These are phyloP conservation scores for Fusarium mexicanum DNA, from an alignment of 2,329 filamentous ascomycete species.

Conservation along the genomic window DNA sequence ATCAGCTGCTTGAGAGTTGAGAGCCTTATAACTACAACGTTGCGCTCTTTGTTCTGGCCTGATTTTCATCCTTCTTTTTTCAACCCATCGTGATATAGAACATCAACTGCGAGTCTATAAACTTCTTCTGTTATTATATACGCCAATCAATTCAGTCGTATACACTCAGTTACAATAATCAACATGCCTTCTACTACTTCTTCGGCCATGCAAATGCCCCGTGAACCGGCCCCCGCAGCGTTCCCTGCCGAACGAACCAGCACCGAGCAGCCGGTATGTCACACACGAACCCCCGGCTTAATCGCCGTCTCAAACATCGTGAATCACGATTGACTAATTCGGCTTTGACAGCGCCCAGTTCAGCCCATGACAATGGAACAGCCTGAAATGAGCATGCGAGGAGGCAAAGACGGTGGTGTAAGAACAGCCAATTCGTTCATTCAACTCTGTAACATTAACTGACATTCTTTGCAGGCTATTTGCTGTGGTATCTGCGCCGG, in stretches of 20 bases:
- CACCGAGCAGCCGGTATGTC: constrained; percentile 51
- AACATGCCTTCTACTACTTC: constrained; percentile 32
- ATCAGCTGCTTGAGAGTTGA: constrained; percentile 2
- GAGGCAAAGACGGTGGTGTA: constrained; percentile 51
- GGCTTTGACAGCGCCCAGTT: constrained; percentile 42
- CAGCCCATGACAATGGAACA: constrained; percentile 49
- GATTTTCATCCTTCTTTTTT: constrained; percentile 4
- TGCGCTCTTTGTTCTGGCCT: constrained; percentile 24
- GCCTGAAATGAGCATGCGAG: constrained; percentile 44
- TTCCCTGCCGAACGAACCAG: constrained; percentile 41
- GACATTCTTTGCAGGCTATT: constrained; percentile 45
- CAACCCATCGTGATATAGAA: not conserved
- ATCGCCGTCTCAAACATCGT: not conserved
- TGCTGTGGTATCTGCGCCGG: constrained; percentile 55
- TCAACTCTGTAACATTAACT: not conserved
- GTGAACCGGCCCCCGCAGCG: constrained; percentile 47
- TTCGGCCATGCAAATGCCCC: constrained; percentile 44
- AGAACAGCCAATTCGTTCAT: constrained; percentile 12
- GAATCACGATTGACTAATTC: not conserved
- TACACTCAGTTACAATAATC: not conserved
- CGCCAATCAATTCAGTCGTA: not conserved
- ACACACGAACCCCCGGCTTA: constrained; percentile 1
- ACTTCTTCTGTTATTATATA: not conserved
- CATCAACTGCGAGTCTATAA: not conserved
- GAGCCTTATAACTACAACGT: constrained; percentile 33